Conservation (phyloP, 2,329 filamentous ascomycete genomes). For the Ambrosiella cleistominuta region DNA sequence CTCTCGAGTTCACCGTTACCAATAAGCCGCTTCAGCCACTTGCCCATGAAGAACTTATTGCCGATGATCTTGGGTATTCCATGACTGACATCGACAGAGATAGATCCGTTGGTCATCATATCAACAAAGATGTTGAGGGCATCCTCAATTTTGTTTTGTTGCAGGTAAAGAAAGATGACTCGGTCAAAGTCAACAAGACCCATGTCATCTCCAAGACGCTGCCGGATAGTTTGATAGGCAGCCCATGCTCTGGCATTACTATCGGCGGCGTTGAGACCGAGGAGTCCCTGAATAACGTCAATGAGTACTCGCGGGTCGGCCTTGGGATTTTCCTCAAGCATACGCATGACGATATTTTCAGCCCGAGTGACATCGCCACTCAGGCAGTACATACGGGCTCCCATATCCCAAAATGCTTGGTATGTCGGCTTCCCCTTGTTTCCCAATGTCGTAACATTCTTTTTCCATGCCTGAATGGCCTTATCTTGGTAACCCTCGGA, state of each 20-base stretch:
- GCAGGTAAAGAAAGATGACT: conserved; percentile 53
- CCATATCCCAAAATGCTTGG: conserved; percentile 44
- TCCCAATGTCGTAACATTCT: conserved; percentile 35
- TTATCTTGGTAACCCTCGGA: conserved; percentile 40
- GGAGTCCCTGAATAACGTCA: conserved; percentile 52
- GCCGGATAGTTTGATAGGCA: conserved; percentile 46
- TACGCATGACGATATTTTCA: conserved; percentile 34
- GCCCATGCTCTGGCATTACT: conserved; percentile 43
- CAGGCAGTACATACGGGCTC: conserved; percentile 45
- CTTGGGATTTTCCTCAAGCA: conserved; percentile 28
- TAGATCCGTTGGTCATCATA: conserved; percentile 56
- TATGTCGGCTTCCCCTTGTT: conserved; percentile 26
- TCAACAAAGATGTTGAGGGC: conserved; percentile 68
- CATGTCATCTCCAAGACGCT: conserved; percentile 41
- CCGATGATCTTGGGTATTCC: conserved; percentile 31
- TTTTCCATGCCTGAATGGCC: conserved; percentile 47
- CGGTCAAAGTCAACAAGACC: conserved; percentile 60
- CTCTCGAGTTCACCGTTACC: conserved; percentile 53
- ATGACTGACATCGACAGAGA: conserved; percentile 27
- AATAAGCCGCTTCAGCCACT: conserved; percentile 75
- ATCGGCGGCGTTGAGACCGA: conserved; percentile 30
- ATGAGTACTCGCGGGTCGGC: conserved; percentile 39
- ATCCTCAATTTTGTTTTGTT: conserved; percentile 43
- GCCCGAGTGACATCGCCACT: conserved; percentile 41
- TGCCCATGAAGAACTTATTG: conserved; percentile 72